Percentiles rank a stretch among this genome's conserved stretches.
Conservation (phyloP, 78 protist genomes). For the Tieghemostelium lacteum region DNA sequence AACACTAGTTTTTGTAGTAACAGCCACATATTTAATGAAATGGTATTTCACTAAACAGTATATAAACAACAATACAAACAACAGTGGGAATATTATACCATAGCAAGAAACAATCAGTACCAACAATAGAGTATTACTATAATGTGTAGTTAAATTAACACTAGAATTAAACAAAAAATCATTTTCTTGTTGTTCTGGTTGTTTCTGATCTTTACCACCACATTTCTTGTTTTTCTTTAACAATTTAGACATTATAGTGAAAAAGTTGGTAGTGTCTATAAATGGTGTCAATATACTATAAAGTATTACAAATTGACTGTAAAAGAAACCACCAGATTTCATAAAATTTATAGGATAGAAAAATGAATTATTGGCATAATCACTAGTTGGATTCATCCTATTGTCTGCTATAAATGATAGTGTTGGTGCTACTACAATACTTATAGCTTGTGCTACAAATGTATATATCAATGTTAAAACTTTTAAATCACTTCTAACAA, state of each 20-base stretch:
- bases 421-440: conserved; percentile 26
- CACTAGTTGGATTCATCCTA: not conserved
- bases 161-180: conserved; percentile 5
- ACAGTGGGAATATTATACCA: conserved; percentile 43
- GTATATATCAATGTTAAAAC: conserved; percentile 3
- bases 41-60: conserved; percentile 19
- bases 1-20: conserved; percentile 6
- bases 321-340: conserved; percentile 55
- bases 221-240: not conserved
- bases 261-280: conserved; percentile 8
- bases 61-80: not conserved
- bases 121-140: conserved; percentile 29
- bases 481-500: conserved; percentile 31
- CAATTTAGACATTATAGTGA: not conserved
- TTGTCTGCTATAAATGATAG: not conserved
- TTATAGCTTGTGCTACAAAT: conserved; percentile 12
- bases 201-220: no score
- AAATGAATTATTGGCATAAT: not conserved
- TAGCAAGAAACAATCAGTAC: conserved; percentile 20
- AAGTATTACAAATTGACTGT: conserved; percentile 6
- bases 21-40: conserved; percentile 45
- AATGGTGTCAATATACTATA: conserved; percentile 53
- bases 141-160: conserved; percentile 37
- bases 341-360: conserved; percentile 34
- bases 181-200: not conserved